Conservation (phyloP, 306 rosid genomes). For the Arachis stenosperma region DNA sequence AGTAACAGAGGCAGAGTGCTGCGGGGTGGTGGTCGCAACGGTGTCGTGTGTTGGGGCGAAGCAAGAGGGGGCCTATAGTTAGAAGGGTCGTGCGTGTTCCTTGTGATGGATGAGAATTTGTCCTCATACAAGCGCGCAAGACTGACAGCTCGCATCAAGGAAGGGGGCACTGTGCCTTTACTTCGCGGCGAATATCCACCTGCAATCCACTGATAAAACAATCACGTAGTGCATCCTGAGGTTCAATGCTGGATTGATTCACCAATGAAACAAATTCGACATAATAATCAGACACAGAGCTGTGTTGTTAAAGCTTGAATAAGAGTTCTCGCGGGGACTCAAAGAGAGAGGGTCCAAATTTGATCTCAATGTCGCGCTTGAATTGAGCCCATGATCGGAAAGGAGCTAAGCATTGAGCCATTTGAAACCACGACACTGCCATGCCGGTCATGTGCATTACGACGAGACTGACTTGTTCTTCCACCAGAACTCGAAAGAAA, state of each 20-base stretch:
- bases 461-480: neutral
- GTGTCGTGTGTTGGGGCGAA: too few relatives aligned
- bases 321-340: neutral
- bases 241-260: neutral
- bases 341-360: neutral
- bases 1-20: neutral
- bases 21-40: too few relatives aligned
- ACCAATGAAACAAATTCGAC: neutral
- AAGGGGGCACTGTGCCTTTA: neutral
- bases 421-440: neutral
- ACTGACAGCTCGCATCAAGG: neutral
- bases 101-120: too few relatives aligned
- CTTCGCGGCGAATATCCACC: neutral
- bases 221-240: neutral
- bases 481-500: too few relatives aligned
- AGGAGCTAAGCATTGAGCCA: neutral
- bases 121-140: neutral
- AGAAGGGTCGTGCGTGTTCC: too few relatives aligned
- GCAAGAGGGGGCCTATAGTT: too few relatives aligned
- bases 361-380: neutral
- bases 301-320: neutral
- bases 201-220: neutral
- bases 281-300: neutral
- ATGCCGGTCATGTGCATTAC: neutral
- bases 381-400: neutral